Conservation (phyloP, 768 basidiomycete species). For the Trametes cingulata region DNA sequence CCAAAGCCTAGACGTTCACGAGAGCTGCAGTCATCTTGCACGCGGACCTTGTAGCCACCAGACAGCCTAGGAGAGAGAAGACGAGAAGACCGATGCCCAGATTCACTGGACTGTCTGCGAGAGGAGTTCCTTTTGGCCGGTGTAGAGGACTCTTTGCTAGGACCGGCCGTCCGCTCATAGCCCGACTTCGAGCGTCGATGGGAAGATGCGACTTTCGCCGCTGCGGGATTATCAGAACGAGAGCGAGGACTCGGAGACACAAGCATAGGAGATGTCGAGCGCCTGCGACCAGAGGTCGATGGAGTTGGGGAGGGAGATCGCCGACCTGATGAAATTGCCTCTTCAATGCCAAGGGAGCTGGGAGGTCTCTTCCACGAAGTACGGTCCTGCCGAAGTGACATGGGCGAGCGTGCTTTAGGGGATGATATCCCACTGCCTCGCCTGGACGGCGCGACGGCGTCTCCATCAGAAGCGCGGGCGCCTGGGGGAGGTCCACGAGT, state of each 20-base stretch:
- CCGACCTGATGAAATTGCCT: not conserved
- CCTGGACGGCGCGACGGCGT: not conserved
- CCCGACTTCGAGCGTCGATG: constrained; percentile 6
- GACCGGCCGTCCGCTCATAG: not conserved
- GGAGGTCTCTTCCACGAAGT: constrained; percentile 5
- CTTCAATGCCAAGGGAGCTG: not conserved
- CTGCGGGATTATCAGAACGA: too few relatives aligned
- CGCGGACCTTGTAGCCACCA: not conserved
- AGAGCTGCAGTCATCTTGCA: constrained; percentile 10
- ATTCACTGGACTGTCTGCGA: not conserved
- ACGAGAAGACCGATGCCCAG: constrained; percentile 1
- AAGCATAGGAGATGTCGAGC: not conserved
- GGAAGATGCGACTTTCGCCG: not conserved
- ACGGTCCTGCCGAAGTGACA: constrained; percentile 2
- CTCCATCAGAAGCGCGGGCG: too few relatives aligned
- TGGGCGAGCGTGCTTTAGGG: not conserved
- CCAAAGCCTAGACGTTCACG: constrained; percentile 32
- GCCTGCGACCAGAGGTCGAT: not conserved
- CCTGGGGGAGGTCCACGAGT: not conserved
- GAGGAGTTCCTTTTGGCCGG: not conserved
- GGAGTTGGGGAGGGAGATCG: not conserved
- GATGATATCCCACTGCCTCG: too few relatives aligned
- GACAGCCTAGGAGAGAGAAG: not conserved
- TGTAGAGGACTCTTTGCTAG: not conserved
- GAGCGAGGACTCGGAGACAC: not conserved